Conservation (phyloP, 2,329 filamentous ascomycete genomes). For the Chaetoscypha palmicola region DNA sequence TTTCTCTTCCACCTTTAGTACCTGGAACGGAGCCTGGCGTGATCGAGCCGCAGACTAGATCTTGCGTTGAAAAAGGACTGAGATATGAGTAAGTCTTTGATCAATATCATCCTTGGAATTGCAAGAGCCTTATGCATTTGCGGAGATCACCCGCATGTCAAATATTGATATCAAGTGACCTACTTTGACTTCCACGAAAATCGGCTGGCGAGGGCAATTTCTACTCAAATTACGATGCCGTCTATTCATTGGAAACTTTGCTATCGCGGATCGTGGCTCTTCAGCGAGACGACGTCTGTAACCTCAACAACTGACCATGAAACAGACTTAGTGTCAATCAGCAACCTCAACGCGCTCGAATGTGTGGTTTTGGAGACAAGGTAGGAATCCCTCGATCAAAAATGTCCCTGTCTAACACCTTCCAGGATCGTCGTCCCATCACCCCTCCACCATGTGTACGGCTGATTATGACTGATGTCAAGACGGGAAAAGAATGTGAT, state of each 20-base stretch:
- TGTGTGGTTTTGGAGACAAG: conserved; percentile 99
- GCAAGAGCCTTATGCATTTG: too few species aligned
- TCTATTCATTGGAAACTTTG: background rate
- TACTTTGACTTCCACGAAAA: too few species aligned
- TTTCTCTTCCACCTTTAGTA: conserved; percentile 14
- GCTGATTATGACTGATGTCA: conserved; percentile 68
- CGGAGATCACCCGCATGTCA: too few species aligned
- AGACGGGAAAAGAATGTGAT: conserved; percentile 73
- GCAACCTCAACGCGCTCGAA: conserved; percentile 85
- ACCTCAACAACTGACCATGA: conserved; percentile 29
- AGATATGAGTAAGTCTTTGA: background rate
- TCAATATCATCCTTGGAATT: too few species aligned
- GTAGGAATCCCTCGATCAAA: conserved; percentile 36
- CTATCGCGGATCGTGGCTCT: background rate
- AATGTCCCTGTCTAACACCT: background rate
- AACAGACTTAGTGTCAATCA: conserved; percentile 78
- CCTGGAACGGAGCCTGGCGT: conserved; percentile 14
- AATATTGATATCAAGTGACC: too few species aligned
- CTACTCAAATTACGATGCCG: too few species aligned
- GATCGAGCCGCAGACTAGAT: background rate
- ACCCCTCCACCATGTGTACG: conserved; percentile 90
- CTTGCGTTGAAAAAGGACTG: background rate
- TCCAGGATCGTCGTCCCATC: conserved; percentile 84
- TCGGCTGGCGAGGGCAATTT: too few species aligned
- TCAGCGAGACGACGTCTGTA: background rate